Evolutionary conservation across 1,284 basidiomycete species (phyloP).

Genomic region (Ganoderma multipileum): DNA sequence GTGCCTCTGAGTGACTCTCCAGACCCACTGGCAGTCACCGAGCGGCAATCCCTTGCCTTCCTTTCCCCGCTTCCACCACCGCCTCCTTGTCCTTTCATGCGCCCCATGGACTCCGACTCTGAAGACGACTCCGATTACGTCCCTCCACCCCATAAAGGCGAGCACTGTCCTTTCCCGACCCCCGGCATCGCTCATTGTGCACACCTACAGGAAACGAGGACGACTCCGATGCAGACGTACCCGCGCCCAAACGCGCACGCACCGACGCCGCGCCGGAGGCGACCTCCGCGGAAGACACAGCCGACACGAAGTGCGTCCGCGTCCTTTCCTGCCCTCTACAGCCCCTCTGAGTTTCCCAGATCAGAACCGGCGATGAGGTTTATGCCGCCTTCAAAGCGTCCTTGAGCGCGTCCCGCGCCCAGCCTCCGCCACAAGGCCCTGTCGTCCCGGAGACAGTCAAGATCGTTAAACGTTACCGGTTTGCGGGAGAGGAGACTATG

Average conservation of each 20-base stretch:
- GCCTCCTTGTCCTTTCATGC: conserved; percentile 10
- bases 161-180: not conserved
- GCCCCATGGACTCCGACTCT: conserved; percentile 54
- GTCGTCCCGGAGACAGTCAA: conserved; percentile 48
- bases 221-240: conserved; percentile 19
- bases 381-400: conserved; percentile 32
- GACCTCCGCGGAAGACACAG: conserved; percentile 12
- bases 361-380: conserved; percentile 25
- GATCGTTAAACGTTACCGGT: conserved; percentile 71
- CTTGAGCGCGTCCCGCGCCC: conserved; percentile 17
- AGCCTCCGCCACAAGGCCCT: conserved; percentile 9
- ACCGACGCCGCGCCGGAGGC: conserved; percentile 34
- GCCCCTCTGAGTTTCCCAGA: conserved; percentile 28
- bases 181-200: not conserved
- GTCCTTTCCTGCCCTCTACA: conserved; percentile 8
- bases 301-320: conserved; percentile 19
- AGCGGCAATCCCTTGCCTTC: conserved; percentile 17
- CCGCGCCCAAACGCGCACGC: conserved; percentile 27
- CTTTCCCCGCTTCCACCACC: conserved; percentile 24
- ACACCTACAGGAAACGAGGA: conserved; percentile 13
- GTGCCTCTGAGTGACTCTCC: not conserved
- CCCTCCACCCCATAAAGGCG: conserved; percentile 49
- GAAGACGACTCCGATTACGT: conserved; percentile 73
- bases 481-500: conserved; percentile 77
- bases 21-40: not conserved